Percentiles rank a stretch among this genome's conserved stretches.
Evolutionary conservation across 163 green algal species (phyloP).

Genomic region (Volvox carteri): DNA sequence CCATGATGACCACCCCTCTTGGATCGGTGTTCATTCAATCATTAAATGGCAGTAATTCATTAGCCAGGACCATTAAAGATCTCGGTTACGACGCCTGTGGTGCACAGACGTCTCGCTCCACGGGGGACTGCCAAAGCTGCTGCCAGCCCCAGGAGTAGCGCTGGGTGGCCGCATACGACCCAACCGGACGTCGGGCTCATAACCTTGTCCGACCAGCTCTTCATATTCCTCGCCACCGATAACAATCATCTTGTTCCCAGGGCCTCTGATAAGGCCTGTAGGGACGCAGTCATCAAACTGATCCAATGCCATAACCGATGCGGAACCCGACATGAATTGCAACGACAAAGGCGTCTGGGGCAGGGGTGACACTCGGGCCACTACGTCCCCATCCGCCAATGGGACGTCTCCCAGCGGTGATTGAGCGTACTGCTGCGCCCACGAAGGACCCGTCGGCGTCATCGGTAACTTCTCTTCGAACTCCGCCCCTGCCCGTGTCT

Average conservation of each 20-base stretch:
- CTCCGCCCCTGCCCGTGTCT: neutral
- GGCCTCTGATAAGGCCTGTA: no score
- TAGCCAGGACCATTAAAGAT: neutral
- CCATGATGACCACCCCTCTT: no score
- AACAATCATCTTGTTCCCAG: no score
- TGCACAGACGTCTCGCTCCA: neutral
- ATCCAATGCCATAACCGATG: no score
- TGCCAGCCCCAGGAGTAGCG: neutral
- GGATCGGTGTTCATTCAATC: no score
- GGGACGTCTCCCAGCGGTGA: neutral
- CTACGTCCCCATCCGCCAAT: neutral
- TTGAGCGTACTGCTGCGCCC: no score
- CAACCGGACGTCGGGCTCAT: conserved; percentile 18
- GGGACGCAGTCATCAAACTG: no score
- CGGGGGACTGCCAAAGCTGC: conserved; percentile 8
- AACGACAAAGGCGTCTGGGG: neutral
- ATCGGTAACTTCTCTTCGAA: neutral
- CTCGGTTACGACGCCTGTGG: neutral
- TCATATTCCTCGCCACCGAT: conserved; percentile 58
- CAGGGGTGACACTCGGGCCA: neutral
- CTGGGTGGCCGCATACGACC: conserved; percentile 9
- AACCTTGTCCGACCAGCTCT: conserved; percentile 55
- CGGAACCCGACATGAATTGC: no score
- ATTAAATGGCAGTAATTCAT: no score
- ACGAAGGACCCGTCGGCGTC: neutral